phyloP scores from a whole-genome alignment of 345 rosid species.

The Hypericum perforatum region DNA sequence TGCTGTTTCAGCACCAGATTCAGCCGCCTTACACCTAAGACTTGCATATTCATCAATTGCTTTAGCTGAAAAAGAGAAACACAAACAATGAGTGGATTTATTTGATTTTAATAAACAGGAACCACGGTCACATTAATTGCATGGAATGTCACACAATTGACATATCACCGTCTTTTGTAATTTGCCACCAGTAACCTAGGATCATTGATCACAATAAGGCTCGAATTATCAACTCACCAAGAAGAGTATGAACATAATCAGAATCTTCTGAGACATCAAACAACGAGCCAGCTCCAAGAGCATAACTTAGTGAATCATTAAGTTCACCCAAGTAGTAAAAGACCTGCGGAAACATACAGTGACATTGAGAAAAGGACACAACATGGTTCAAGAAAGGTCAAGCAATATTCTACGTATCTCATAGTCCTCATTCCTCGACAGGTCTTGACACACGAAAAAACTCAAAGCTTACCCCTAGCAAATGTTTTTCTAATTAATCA shows the following conservation, averaged over 20 bases:
- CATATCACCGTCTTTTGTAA: no score
- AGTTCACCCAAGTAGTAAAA: constrained; percentile 95
- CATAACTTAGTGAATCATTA: constrained; percentile 93
- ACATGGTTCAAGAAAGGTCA: not conserved
- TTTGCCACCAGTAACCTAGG: no score
- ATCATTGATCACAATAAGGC: not conserved
- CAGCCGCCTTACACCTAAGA: constrained; percentile 72
- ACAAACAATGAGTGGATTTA: constrained; percentile 2
- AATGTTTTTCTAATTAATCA: no score
- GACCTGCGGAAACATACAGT: constrained; percentile 36
- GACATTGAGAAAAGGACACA: constrained; percentile 2
- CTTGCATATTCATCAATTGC: constrained; percentile 97
- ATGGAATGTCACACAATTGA: no score
- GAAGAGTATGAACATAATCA: constrained; percentile 86
- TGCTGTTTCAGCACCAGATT: constrained; percentile 51
- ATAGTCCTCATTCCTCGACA: no score
- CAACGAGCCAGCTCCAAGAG: constrained; percentile 90
- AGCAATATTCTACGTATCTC: not conserved
- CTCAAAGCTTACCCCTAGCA: no score
- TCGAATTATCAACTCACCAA: constrained; percentile 37
- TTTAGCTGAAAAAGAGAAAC: constrained; percentile 50
- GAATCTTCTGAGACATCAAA: constrained; percentile 97
- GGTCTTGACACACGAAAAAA: no score
- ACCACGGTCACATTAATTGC: no score
- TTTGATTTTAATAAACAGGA: no score